Evolutionary conservation across 495 filamentous ascomycete genomes (phyloP), one percentile per base, ranked within the genome.

Genomic region (Podospora comata): DNA sequence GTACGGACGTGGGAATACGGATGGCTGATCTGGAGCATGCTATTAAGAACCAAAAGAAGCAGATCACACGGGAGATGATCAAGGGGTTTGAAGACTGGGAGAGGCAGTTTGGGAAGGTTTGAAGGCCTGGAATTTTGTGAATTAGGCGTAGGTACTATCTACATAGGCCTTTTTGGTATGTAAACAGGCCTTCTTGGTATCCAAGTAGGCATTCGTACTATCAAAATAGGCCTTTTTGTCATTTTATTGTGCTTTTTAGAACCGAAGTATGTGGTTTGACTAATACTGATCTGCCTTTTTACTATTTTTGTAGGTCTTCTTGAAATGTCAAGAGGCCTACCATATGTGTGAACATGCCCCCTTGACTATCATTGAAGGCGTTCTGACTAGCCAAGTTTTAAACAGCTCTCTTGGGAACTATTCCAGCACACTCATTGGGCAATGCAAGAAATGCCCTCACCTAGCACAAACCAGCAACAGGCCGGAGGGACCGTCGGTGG

Each of bases 1-100:
- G 19, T 62, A 32, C 7, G 61, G 79, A 85, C 19, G 79, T 79
- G 55, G 80, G 80, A 60, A 83, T 93, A 53, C 75, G 76, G 30
- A 85, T 84, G 83, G 81, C 79, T 68, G 89, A 94, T 72, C 85
- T 95, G 71, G 81, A 86, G 66, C 78, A 79, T 60, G 91, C 91
- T 5, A 82, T 92, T 58, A 73, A 75, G 65, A 84, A 83, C 66
- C 86, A 89, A 28, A 85, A 87, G 69, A 87, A 84, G 71, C 85
- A 91, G 74, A 91, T 94, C 64, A 93, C 91, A 1, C 70, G 76
- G 23, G 84, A 85, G 66, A 86, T 93, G 79, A 79, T 90, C 56
- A 72, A 79, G 55, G 81, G 84, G n/a, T 96, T 91, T 79, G 85
- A 89, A 74, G 75, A 80, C 34, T 95, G 91, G 91, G 77, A 78